Percentiles rank a stretch among this genome's conserved stretches.
These are phyloP conservation scores for Colletotrichum australisinense DNA, from an alignment of 2,329 filamentous ascomycete genomes.

Conservation along the genomic window DNA sequence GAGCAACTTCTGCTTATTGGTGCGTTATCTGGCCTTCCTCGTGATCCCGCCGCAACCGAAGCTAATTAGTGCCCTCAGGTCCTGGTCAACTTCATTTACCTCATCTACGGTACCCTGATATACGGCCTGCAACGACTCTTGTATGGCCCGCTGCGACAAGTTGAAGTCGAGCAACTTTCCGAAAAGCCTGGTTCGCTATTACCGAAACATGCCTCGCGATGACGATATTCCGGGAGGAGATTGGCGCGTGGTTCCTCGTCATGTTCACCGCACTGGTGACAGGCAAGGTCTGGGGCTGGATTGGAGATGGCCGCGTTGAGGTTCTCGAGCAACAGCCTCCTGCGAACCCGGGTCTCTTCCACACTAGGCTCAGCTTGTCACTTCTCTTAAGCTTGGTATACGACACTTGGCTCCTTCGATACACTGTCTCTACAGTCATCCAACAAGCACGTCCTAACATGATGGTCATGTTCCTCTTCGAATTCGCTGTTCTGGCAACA, in stretches of 20 bases:
- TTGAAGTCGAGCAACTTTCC: constrained; percentile 96
- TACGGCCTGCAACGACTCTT: constrained; percentile 90
- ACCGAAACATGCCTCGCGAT: constrained; percentile 97
- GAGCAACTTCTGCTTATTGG: constrained; percentile 94
- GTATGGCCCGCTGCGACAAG: constrained; percentile 88
- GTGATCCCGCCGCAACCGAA: neutral
- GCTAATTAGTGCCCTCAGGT: constrained; percentile 66
- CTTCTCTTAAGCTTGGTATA: constrained; percentile 83
- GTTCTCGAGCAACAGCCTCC: constrained; percentile 95
- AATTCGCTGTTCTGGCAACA: constrained; percentile 89
- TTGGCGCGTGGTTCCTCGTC: constrained; percentile 92
- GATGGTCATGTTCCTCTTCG: constrained; percentile 99
- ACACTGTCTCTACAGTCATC: constrained; percentile 85
- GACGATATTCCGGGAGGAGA: constrained; percentile 97
- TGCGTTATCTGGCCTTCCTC: constrained; percentile 52
- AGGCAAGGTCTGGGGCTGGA: constrained; percentile 99
- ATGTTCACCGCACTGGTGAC: constrained; percentile 96
- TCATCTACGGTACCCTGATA: constrained; percentile 83
- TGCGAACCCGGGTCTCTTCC: constrained; percentile 87
- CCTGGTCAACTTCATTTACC: constrained; percentile 88
- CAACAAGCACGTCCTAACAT: constrained; percentile 92
- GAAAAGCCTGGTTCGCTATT: constrained; percentile 97
- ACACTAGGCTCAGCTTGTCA: constrained; percentile 82
- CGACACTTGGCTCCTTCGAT: constrained; percentile 82
- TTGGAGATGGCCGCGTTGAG: constrained; percentile 93